Evolutionary conservation across 2,329 filamentous ascomycete species (phyloP).

Genomic region (Thelonectria olida): DNA sequence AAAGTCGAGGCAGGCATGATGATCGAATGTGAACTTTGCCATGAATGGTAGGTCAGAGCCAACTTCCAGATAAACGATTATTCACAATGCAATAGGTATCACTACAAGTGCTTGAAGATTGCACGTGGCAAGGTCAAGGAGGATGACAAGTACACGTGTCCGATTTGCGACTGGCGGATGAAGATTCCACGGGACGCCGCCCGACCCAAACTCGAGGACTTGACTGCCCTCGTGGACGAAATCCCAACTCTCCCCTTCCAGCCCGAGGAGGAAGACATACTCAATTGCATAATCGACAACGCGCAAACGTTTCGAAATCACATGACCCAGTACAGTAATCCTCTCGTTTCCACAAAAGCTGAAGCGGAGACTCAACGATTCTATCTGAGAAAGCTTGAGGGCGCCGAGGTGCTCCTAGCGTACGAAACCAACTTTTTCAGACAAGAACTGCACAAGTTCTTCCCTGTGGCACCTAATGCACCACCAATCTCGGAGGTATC

Average conservation of each 20-base stretch:
- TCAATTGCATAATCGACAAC: constrained; percentile 86
- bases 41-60: constrained; percentile 80
- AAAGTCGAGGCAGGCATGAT: constrained; percentile 96
- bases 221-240: constrained; percentile 85
- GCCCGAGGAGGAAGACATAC: constrained; percentile 89
- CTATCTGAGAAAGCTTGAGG: constrained; percentile 96
- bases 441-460: constrained; percentile 94
- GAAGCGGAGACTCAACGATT: constrained; percentile 93
- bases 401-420: constrained; percentile 89
- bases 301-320: constrained; percentile 86
- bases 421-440: constrained; percentile 98
- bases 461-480: constrained; percentile 84
- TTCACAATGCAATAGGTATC: constrained; percentile 71
- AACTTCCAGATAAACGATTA: neutral
- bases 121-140: constrained; percentile 97
- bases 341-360: constrained; percentile 80
- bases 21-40: constrained; percentile 98
- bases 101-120: constrained; percentile 98
- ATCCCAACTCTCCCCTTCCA: constrained; percentile 86
- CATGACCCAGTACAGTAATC: constrained; percentile 82
- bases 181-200: constrained; percentile 97
- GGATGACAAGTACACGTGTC: constrained; percentile 97
- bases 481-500: constrained; percentile 89
- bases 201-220: constrained; percentile 91
- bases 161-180: constrained; percentile 96